Conservation (phyloP, 192 early-diverging fungal genomes). For the Rhizoclosmatium sp. region DNA sequence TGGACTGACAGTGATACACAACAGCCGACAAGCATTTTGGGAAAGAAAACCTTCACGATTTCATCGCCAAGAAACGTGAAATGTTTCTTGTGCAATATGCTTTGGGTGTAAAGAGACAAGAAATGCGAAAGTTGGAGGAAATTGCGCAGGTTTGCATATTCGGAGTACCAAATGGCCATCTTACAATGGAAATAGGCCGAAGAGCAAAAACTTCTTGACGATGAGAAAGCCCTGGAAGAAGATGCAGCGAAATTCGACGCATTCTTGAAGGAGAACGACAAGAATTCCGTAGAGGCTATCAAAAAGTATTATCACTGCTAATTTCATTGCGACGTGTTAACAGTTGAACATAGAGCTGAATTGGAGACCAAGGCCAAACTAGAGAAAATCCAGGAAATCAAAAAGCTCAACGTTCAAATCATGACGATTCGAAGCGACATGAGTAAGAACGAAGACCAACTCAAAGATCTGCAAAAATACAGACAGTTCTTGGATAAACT, state of each 20-base stretch:
- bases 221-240: slow-evolving; percentile 67
- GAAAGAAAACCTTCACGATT: slow-evolving; percentile 65
- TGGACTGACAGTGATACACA: too few species aligned
- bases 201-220: slow-evolving; percentile 67
- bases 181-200: slow-evolving; percentile 45
- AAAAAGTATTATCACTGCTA: slow-evolving; percentile 48
- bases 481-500: slow-evolving; percentile 65
- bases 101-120: slow-evolving; percentile 65
- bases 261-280: slow-evolving; percentile 68
- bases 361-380: slow-evolving; percentile 69
- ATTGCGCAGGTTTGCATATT: slow-evolving; percentile 54
- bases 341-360: slow-evolving; percentile 52
- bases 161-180: neutral
- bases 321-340: neutral
- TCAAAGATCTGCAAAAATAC: slow-evolving; percentile 66
- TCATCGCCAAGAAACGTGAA: slow-evolving; percentile 66
- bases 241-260: slow-evolving; percentile 69
- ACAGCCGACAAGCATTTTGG: slow-evolving; percentile 61
- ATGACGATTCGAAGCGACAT: slow-evolving; percentile 65
- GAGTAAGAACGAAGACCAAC: slow-evolving; percentile 69
- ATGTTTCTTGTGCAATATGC: slow-evolving; percentile 70
- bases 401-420: slow-evolving; percentile 65
- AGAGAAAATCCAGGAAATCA: slow-evolving; percentile 69
- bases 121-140: slow-evolving; percentile 67
- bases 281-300: slow-evolving; percentile 68